A percentile compares a stretch with the other conserved stretches of the same genome.
Conservation (phyloP, 805 yeast genomes). For the Candida dajiaensis region DNA sequence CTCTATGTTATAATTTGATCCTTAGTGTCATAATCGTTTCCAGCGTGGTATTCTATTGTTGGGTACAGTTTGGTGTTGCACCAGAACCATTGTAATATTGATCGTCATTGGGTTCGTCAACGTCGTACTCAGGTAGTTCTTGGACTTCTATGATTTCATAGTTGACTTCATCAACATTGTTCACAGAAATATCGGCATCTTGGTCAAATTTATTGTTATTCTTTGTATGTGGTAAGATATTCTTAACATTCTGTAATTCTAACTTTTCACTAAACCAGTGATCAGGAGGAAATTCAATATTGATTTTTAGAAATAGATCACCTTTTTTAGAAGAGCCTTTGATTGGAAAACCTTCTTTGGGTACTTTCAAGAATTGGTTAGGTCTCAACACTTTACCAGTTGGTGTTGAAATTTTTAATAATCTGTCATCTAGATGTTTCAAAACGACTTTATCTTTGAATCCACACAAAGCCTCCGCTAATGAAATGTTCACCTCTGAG, state of each 20-base stretch:
- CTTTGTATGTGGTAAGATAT: slow-evolving; percentile 42
- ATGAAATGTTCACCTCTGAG: slow-evolving; percentile 51
- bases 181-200: slow-evolving; percentile 20
- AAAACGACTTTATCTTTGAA: slow-evolving; percentile 56
- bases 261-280: slow-evolving; percentile 76
- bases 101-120: slow-evolving; percentile 16
- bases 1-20: neutral
- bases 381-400: slow-evolving; percentile 80
- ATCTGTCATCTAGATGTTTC: slow-evolving; percentile 76
- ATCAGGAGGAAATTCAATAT: slow-evolving; percentile 77
- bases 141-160: slow-evolving; percentile 20
- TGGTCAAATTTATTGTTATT: slow-evolving; percentile 4
- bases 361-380: slow-evolving; percentile 56
- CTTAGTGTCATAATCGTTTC: neutral
- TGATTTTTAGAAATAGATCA: slow-evolving; percentile 63
- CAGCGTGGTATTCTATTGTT: slow-evolving; percentile 25
- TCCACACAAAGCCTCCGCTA: slow-evolving; percentile 84
- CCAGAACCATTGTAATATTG: slow-evolving; percentile 6
- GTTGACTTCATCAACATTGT: slow-evolving; percentile 25
- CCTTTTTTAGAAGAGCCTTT: slow-evolving; percentile 40
- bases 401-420: slow-evolving; percentile 57
- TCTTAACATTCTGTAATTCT: slow-evolving; percentile 50
- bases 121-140: slow-evolving; percentile 23
- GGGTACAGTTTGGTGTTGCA: slow-evolving; percentile 33
- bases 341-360: slow-evolving; percentile 82